Base-by-base conservation (phyloP, 192 early-diverging fungal genomes). In the Gaertneriomyces sp. region DNA sequence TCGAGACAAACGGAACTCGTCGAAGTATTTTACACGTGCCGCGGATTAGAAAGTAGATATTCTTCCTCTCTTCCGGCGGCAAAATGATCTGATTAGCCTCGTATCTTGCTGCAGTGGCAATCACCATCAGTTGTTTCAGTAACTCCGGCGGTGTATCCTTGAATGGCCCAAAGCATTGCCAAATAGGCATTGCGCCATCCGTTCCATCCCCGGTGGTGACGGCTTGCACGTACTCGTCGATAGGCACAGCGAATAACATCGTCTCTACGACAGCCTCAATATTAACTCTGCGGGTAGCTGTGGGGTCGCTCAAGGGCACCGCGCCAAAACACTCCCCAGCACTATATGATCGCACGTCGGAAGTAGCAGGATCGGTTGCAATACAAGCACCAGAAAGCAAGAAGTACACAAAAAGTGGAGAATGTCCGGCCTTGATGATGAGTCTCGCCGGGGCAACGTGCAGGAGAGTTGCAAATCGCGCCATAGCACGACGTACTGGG, bases 11-110 rank as follows among this genome's bases (percentile, higher is more conserved):
- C 4, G 49, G 49, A 51, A 51, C 6, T n/a, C n/a, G n/a, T 51
- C 49, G n/a, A n/a, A 51, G n/a, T n/a, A 20, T 20, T 20, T 6
- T 51, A 6, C 49, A 51, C 6, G n/a, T n/a, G n/a, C 49, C 49
- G n/a, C 49, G n/a, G n/a, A 51, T 20, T 0, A 51, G 20, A 6
- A 51, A 51, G 20, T 6, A 51, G n/a, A 51, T 20, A n/a, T 17
- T 51, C 49, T 51, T 51, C 49, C 49, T 51, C 49, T 51, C 49
- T 5, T 51, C 49, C 20, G 49, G 49, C 49, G 49, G 49, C 5
- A 51, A n/a, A 6, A 51, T 20, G n/a, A 51, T 20, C n/a, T 20
- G n/a, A n/a, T 20, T 20, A n/a, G 49, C 49, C 20, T 51, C 49
- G 20, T 51, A 51, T 20, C 49, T 51, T 6, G 20, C 49, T 20